Evolutionary conservation across 768 basidiomycete genomes (phyloP), one percentile per base, ranked within the genome.

Genomic region (Trametes coccinea): DNA sequence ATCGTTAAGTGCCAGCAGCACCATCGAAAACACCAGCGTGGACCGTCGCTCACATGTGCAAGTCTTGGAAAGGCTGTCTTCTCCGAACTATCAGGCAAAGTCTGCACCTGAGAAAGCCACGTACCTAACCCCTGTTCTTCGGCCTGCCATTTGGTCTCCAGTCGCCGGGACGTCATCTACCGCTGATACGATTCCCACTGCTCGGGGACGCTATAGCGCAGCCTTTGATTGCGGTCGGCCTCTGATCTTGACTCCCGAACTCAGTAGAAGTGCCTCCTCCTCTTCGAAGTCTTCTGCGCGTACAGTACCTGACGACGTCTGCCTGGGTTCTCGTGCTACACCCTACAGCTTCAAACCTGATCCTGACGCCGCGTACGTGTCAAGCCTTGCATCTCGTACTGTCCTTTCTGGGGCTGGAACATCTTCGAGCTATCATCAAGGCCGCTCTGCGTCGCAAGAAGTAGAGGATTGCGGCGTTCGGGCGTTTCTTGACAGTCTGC

Each of bases 91-190:
- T 5, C 8, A 6, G 5, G 14, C n/a, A 16, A 37, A 9, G 5
- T 40, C 14, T 33, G 1, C 31, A 3, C 31, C 22, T 10, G 39
- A 43, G 4, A 9, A 37, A 2, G 41, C 43, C 8, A 7, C 45
- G 39, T 34, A 50, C 13, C 22, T 52, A 5, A 41, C 57, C 4
- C 62, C 57, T 11, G 16, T 56, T 5, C 48, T 63, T 27, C 52
- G 62, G 7, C 62, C 62, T 4, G 62, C 62, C 5, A 16, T 59
- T 22, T 63, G 62, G 62, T 59, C 56, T 5, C 57, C 62, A 14
- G 30, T 44, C 46, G 48, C n/a, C 14, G 5, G 34, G 5, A 9
- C 48, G 48, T 16, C 4, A 5, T 7, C 27, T 22, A 13, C 47
- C 29, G 7, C 47, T 14, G 5, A 9, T 31, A 10, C 8, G 13